Evolutionary conservation across 352 stramenopile genomes (phyloP).

Genomic region (Pythium insidiosum): DNA sequence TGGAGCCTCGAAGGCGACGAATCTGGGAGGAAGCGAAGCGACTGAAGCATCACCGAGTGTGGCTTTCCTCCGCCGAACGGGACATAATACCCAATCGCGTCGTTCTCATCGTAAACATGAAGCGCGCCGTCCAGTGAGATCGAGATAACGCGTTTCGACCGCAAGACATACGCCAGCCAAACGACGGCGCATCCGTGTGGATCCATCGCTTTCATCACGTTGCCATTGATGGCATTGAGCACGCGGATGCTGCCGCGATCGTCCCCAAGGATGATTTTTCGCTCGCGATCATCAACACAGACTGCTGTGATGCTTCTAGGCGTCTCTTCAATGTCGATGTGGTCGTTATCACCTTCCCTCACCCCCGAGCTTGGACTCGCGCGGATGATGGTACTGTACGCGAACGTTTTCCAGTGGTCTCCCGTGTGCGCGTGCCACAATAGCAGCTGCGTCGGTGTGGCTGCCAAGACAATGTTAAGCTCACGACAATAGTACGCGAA

Average conservation of each 20-base stretch:
- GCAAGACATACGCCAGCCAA: constrained; percentile 45
- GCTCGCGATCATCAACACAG: constrained; percentile 77
- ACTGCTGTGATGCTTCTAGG: constrained; percentile 37
- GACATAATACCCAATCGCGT: constrained; percentile 60
- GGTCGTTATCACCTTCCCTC: neutral
- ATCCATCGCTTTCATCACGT: constrained; percentile 77
- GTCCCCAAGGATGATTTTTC: constrained; percentile 75
- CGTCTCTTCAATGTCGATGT: constrained; percentile 1
- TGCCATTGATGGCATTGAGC: constrained; percentile 71
- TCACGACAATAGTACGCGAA: constrained; percentile 44
- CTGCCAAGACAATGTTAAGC: constrained; percentile 48
- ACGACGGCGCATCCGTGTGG: constrained; percentile 37
- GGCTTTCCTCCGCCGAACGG: constrained; percentile 39
- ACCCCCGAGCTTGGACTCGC: constrained; percentile 8
- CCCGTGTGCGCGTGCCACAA: constrained; percentile 56
- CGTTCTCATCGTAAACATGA: constrained; percentile 69
- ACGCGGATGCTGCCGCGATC: constrained; percentile 56
- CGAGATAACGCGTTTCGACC: constrained; percentile 57
- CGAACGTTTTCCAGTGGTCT: constrained; percentile 39
- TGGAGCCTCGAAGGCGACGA: neutral
- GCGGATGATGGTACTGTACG: constrained; percentile 28
- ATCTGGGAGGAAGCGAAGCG: constrained; percentile 38
- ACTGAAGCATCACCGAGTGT: constrained; percentile 53
- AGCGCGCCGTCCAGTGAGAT: constrained; percentile 45
- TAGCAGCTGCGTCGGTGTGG: constrained; percentile 42